Percentiles rank a stretch among this genome's conserved stretches.
These are phyloP conservation scores for Terfezia boudieri DNA, from an alignment of 495 filamentous ascomycete genomes.

Conservation along the genomic window DNA sequence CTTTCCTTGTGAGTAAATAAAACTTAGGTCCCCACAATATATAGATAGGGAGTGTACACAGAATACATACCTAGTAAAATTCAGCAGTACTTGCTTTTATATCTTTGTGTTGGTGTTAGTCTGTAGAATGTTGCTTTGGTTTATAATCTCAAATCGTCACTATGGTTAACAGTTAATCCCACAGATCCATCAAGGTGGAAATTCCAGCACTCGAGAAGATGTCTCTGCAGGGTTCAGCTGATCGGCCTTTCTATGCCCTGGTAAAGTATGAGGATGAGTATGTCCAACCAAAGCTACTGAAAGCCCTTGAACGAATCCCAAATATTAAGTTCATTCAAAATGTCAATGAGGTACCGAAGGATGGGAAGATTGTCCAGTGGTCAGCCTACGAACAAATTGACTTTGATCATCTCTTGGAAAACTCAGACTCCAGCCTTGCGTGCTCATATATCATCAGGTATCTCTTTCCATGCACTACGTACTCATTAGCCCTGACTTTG, in stretches of 20 bases:
- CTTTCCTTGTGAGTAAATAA: no score
- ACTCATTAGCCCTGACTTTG: not conserved
- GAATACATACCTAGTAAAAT: no score
- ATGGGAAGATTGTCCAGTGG: conserved; percentile 45
- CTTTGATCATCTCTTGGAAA: conserved; percentile 45
- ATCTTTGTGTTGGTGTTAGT: no score
- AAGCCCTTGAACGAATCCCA: conserved; percentile 45
- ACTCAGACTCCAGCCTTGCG: conserved; percentile 32
- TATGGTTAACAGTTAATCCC: not conserved
- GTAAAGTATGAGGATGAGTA: conserved; percentile 71
- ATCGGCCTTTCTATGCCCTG: conserved; percentile 24
- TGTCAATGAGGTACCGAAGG: not conserved
- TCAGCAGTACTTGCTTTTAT: no score
- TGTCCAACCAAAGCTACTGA: conserved; percentile 58
- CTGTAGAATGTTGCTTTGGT: no score
- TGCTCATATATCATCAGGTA: conserved; percentile 62
- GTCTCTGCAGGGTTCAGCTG: conserved; percentile 29
- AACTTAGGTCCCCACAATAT: no score
- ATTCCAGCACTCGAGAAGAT: not conserved
- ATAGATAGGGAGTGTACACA: no score
- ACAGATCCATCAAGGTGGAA: not conserved
- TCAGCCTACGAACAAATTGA: conserved; percentile 67
- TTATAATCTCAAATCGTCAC: no score
- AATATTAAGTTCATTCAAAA: conserved; percentile 7
- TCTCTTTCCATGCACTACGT: not conserved